Evolutionary conservation across 1,284 basidiomycete species (phyloP), one percentile per base, ranked within the genome.

Genomic region (Cryptococcus neoformans): DNA sequence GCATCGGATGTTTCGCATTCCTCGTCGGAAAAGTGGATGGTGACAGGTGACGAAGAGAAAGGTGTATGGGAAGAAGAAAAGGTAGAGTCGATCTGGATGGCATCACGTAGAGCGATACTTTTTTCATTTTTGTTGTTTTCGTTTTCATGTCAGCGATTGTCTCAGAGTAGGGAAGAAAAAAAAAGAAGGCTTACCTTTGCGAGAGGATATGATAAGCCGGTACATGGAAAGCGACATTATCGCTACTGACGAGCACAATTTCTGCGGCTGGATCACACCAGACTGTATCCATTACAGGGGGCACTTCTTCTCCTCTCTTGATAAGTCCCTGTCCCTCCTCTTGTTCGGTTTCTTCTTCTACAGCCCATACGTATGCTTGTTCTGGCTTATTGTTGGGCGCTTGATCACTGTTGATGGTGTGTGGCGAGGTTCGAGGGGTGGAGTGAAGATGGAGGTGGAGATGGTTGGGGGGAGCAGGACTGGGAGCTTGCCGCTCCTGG

Each of bases 261-360:
- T 62, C 60, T 14, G 60, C 54, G 21, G 42, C 41, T 4, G 36
- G n/a, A n/a, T 55, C 53, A 16, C 50, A 45, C 36, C 57, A 57
- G n/a, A 44, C 38, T 5, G 55, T 42, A 37, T 59, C 58, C 14
- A 47, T 39, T 10, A 6, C 45, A 6, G 44, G 53, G 36, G 6
- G 11, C n/a, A 7, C 36, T n/a, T 4, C 48, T 9, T 50, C 28
- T 41, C 11, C 10, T 41, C 40, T n/a, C 10, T 41, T 41, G 40
- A 41, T 2, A 41, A n/a, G 10, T 11, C 11, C 40, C 40, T 35
- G 9, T n/a, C 53, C 41, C 40, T 12, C 40, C 40, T 42, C 40
- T 12, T 42, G 12, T 42, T 42, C 40, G 12, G 16, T 12, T 11
- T 42, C 21, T 21, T 21, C 21, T 21, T 21, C 21, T 21, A 21